Evolutionary conservation across 305 asterid genomes (phyloP).

Genomic region (Andrographis paniculata): DNA sequence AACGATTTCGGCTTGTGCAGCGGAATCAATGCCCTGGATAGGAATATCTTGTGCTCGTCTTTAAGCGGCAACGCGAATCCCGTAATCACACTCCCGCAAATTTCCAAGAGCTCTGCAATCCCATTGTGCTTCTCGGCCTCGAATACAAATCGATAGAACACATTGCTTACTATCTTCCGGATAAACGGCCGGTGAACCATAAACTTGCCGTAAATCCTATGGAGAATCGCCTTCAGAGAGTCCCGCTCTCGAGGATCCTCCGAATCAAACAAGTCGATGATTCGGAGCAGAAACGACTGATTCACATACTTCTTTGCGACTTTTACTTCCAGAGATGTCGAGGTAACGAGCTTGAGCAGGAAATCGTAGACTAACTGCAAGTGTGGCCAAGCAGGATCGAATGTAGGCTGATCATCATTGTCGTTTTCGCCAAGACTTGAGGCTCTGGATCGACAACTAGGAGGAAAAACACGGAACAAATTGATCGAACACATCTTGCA

Average conservation of each 20-base stretch:
- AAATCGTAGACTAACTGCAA: constrained; percentile 42
- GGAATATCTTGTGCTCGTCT: constrained; percentile 45
- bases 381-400: constrained; percentile 46
- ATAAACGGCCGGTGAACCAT: constrained; percentile 44
- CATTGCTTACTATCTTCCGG: constrained; percentile 32
- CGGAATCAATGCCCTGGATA: constrained; percentile 32
- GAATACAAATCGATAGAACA: constrained; percentile 34
- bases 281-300: constrained; percentile 26
- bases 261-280: constrained; percentile 37
- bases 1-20: constrained; percentile 42
- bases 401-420: constrained; percentile 34
- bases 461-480: constrained; percentile 35
- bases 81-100: constrained; percentile 44
- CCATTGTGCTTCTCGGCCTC: constrained; percentile 44
- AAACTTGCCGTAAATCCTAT: constrained; percentile 44
- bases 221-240: constrained; percentile 36
- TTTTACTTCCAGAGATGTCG: constrained; percentile 39
- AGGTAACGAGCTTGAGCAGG: constrained; percentile 33
- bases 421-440: constrained; percentile 24
- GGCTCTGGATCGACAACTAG: constrained; percentile 21
- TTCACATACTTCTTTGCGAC: constrained; percentile 33
- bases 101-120: constrained; percentile 39
- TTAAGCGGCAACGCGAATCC: constrained; percentile 41
- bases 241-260: constrained; percentile 51
- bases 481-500: constrained; percentile 46